These are phyloP conservation scores for Stephania japonica DNA, from an alignment of 164 flowering plant genomes.

Conservation along the genomic window DNA sequence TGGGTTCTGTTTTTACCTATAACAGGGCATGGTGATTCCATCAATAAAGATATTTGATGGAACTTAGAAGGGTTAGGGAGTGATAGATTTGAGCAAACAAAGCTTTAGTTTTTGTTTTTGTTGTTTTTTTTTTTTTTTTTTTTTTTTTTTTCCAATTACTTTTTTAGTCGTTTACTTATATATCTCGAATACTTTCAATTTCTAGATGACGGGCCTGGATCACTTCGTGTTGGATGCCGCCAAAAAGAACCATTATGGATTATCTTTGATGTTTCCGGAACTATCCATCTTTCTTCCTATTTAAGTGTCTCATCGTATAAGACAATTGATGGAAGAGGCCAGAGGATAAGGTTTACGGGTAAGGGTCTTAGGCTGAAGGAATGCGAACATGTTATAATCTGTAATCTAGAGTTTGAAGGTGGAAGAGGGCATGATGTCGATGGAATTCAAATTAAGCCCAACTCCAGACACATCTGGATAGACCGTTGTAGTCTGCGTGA, in stretches of 20 bases:
- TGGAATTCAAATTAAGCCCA: slow-evolving; percentile 85
- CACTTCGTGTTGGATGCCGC: slow-evolving; percentile 73
- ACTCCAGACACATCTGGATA: slow-evolving; percentile 83
- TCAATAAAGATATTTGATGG: too few species aligned
- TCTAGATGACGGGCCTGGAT: slow-evolving; percentile 88
- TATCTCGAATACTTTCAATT: background rate
- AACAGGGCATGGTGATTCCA: too few species aligned
- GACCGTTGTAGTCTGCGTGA: slow-evolving; percentile 81
- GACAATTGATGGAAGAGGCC: slow-evolving; percentile 90
- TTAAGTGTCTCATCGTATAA: slow-evolving; percentile 69
- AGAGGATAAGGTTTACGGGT: slow-evolving; percentile 63
- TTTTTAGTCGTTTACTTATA: too few species aligned
- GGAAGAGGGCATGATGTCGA: slow-evolving; percentile 84
- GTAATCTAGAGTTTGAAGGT: slow-evolving; percentile 83
- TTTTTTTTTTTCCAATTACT: background rate
- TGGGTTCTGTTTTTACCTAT: too few species aligned
- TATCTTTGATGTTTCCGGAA: slow-evolving; percentile 75
- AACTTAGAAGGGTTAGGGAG: too few species aligned
- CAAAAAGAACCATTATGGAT: slow-evolving; percentile 79
- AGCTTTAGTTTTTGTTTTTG: background rate
- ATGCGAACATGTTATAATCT: slow-evolving; percentile 77
- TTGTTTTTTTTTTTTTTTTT: background rate
- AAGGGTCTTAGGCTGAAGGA: slow-evolving; percentile 77
- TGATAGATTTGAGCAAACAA: too few species aligned
- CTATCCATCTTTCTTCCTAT: slow-evolving; percentile 55